Evolutionary conservation across 768 basidiomycete genomes (phyloP).

Genomic region (Pisolithus albus): DNA sequence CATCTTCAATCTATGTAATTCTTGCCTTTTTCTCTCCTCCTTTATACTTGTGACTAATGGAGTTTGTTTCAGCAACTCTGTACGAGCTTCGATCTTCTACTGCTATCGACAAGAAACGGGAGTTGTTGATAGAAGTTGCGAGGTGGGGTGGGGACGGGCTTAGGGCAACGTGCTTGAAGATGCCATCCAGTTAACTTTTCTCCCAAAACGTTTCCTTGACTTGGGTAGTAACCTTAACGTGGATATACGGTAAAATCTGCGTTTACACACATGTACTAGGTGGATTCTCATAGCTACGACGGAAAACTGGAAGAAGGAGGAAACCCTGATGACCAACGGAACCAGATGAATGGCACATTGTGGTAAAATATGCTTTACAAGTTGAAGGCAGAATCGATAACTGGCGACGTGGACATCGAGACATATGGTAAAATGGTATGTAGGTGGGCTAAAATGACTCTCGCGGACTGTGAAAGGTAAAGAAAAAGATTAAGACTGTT

Average conservation of each 20-base stretch:
- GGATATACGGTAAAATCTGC: neutral
- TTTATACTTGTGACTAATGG: too few species aligned
- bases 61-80: constrained; percentile 55
- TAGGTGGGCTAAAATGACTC: neutral
- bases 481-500: constrained; percentile 3
- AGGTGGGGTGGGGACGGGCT: constrained; percentile 86
- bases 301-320: neutral
- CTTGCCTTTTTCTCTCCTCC: neutral
- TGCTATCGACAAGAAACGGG: constrained; percentile 70
- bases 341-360: too few species aligned
- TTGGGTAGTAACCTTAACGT: too few species aligned
- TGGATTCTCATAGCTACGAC: constrained; percentile 18
- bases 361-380: too few species aligned
- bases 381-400: too few species aligned
- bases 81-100: constrained; percentile 74
- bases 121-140: constrained; percentile 66
- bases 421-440: neutral
- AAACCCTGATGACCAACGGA: constrained; percentile 3
- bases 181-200: constrained; percentile 48
- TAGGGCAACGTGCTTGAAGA: constrained; percentile 68
- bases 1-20: constrained; percentile 76
- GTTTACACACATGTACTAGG: constrained; percentile 5
- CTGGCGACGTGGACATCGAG: constrained; percentile 1
- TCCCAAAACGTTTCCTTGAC: too few species aligned
- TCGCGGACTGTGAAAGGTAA: constrained; percentile 1